These are phyloP conservation scores for Psilocybe sp. DNA, from an alignment of 768 basidiomycete species.

Conservation along the genomic window DNA sequence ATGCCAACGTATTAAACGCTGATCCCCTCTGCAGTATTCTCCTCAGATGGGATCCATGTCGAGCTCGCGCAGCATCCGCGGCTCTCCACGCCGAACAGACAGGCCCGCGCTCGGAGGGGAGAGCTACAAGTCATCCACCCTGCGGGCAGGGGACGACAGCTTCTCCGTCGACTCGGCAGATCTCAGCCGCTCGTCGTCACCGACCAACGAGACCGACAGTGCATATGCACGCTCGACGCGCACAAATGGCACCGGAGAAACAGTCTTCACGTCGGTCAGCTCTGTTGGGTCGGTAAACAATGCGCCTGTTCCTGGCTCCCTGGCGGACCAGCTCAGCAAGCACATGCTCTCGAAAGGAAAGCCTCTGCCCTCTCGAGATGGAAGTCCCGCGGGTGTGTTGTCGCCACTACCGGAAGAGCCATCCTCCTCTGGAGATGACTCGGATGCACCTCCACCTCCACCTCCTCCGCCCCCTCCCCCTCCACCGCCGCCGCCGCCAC, in stretches of 20 bases:
- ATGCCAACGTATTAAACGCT: slow-evolving; percentile 1
- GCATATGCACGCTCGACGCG: slow-evolving; percentile 50
- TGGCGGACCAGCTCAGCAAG: slow-evolving; percentile 62
- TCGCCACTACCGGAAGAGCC: slow-evolving; percentile 40
- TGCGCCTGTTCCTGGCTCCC: slow-evolving; percentile 39
- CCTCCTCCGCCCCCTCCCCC: slow-evolving; percentile 29
- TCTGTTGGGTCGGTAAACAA: slow-evolving; percentile 39
- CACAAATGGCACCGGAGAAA: slow-evolving; percentile 49
- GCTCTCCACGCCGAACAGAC: slow-evolving; percentile 61
- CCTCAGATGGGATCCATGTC: slow-evolving; percentile 57
- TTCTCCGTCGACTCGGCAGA: slow-evolving; percentile 35
- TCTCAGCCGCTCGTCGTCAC: slow-evolving; percentile 41
- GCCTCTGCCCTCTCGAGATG: slow-evolving; percentile 33
- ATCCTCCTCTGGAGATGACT: slow-evolving; percentile 1
- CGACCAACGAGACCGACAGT: slow-evolving; percentile 52
- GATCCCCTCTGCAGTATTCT: slow-evolving; percentile 48
- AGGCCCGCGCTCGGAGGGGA: slow-evolving; percentile 40
- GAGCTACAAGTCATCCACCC: slow-evolving; percentile 37
- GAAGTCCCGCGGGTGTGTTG: slow-evolving; percentile 29
- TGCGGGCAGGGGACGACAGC: slow-evolving; percentile 42
- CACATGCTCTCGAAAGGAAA: slow-evolving; percentile 53
- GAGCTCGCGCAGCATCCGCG: slow-evolving; percentile 66
- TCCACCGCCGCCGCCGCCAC: slow-evolving; percentile 32
- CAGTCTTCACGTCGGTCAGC: slow-evolving; percentile 53
- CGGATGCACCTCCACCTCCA: slow-evolving; percentile 24